These are phyloP conservation scores for Clavulina sp. DNA, from an alignment of 768 basidiomycete species.

Conservation along the genomic window DNA sequence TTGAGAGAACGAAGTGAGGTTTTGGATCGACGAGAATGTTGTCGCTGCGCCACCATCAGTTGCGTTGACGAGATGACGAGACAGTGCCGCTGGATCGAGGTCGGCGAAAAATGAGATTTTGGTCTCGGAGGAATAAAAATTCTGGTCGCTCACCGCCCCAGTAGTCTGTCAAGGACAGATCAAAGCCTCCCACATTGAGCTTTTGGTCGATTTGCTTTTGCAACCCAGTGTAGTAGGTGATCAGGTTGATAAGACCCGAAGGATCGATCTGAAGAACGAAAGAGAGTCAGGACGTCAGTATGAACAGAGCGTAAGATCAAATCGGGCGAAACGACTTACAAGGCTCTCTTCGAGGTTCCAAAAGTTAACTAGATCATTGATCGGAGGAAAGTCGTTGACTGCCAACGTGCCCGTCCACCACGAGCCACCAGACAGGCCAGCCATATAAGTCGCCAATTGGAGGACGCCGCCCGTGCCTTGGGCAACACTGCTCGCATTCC, in stretches of 20 bases:
- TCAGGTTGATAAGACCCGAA: not conserved
- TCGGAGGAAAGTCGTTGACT: not conserved
- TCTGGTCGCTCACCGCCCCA: not conserved
- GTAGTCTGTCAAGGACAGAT: not conserved
- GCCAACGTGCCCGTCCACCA: not conserved
- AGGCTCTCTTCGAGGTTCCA: not conserved
- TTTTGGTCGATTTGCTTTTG: not conserved
- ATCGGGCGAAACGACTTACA: not conserved
- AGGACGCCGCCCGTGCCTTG: conserved; percentile 17
- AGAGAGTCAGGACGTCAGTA: not conserved
- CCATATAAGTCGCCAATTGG: conserved; percentile 20
- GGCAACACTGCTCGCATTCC: conserved; percentile 15
- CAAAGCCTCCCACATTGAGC: not conserved
- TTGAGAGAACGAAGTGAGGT: conserved; percentile 9
- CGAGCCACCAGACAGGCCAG: conserved; percentile 15
- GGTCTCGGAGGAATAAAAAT: not conserved
- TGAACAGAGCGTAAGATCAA: not conserved
- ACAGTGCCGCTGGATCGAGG: not conserved
- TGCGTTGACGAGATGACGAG: not conserved
- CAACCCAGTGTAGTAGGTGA: not conserved
- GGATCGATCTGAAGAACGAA: not conserved
- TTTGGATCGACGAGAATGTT: conserved; percentile 9
- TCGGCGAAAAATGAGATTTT: not conserved
- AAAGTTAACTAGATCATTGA: not conserved
- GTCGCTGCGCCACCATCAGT: not conserved